Percentiles rank a stretch among this genome's conserved stretches.
phyloP scores from a whole-genome alignment of 1,139 yeast species.

The Pichia inconspicua region DNA sequence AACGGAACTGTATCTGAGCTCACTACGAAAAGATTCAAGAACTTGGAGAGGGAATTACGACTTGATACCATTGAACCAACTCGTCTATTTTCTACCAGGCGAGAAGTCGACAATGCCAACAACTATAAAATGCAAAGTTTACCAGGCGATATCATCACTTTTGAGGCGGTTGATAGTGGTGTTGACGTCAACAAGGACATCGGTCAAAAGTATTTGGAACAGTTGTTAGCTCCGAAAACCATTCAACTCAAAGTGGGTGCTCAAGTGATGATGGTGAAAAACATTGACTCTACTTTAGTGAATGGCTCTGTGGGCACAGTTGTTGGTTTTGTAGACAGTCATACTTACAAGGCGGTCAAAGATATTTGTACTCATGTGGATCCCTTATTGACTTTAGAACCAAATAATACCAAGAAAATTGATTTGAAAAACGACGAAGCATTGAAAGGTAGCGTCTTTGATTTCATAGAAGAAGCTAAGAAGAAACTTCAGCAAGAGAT shows the following conservation, averaged over 20 bases:
- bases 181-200: slow-evolving; percentile 37
- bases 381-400: background rate
- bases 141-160: slow-evolving; percentile 41
- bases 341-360: slow-evolving; percentile 32
- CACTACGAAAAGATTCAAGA: slow-evolving; percentile 48
- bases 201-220: slow-evolving; percentile 41
- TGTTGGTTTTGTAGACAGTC: slow-evolving; percentile 60
- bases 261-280: slow-evolving; percentile 94
- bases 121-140: slow-evolving; percentile 43
- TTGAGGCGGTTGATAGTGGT: slow-evolving; percentile 60
- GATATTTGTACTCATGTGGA: background rate
- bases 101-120: slow-evolving; percentile 80
- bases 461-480: slow-evolving; percentile 17
- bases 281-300: slow-evolving; percentile 77
- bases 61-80: slow-evolving; percentile 80
- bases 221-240: slow-evolving; percentile 63
- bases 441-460: background rate
- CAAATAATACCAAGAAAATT: background rate
- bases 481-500: background rate
- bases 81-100: slow-evolving; percentile 73
- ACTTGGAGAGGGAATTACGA: slow-evolving; percentile 48
- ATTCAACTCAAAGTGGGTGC: slow-evolving; percentile 70
- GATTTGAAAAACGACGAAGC: background rate
- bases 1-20: slow-evolving; percentile 54
- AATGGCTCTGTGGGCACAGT: slow-evolving; percentile 91